These are phyloP conservation scores for Ceratocystiopsis sp. DNA, from an alignment of 2,329 filamentous ascomycete genomes.

Conservation along the genomic window DNA sequence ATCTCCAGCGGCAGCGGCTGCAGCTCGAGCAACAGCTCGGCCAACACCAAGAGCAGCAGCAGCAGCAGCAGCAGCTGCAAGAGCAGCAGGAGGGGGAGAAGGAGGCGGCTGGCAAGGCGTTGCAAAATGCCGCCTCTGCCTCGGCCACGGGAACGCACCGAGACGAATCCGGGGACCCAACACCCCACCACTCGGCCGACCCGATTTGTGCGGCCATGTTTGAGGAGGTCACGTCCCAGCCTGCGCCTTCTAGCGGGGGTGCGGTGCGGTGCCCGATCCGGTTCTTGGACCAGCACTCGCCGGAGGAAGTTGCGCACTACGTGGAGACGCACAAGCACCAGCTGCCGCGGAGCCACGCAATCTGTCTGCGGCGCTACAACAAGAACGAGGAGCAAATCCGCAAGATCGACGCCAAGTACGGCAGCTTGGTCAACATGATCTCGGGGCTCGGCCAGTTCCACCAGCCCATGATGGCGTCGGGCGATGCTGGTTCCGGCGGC, in stretches of 20 bases:
- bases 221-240: slow-evolving; percentile 40
- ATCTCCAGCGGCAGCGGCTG: slow-evolving; percentile 7
- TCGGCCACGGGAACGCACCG: no score
- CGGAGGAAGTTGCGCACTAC: slow-evolving; percentile 83
- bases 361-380: slow-evolving; percentile 82
- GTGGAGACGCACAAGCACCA: slow-evolving; percentile 94
- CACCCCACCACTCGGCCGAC: slow-evolving; percentile 34
- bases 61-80: neutral
- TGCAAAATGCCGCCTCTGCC: no score
- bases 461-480: slow-evolving; percentile 62
- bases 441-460: slow-evolving; percentile 77
- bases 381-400: slow-evolving; percentile 70
- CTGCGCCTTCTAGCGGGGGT: slow-evolving; percentile 28
- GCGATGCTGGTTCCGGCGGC: slow-evolving; percentile 15
- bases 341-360: slow-evolving; percentile 79
- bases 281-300: slow-evolving; percentile 79
- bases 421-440: slow-evolving; percentile 85
- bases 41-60: no score
- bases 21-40: slow-evolving; percentile 1
- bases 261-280: slow-evolving; percentile 70
- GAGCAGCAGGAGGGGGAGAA: neutral
- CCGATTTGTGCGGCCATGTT: slow-evolving; percentile 49
- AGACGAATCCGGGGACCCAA: slow-evolving; percentile 17
- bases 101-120: no score
- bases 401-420: slow-evolving; percentile 87